phyloP scores from a whole-genome alignment of 2,329 filamentous ascomycete species.

The Pestalotiopsis sp. region DNA sequence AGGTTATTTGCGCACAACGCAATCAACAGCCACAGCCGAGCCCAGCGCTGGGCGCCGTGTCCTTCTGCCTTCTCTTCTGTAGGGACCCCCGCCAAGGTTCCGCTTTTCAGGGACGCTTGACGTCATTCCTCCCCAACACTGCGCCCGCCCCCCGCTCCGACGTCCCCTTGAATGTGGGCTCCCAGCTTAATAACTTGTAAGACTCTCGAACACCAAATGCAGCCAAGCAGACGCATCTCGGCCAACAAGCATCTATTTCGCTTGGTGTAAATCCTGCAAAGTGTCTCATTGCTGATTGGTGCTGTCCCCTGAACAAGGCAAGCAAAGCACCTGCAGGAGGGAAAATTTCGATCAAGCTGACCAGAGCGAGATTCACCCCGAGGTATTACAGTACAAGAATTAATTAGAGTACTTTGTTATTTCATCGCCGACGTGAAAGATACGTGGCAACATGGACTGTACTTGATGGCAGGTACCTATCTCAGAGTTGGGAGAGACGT shows the following conservation, averaged over 20 bases:
- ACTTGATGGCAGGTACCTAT: no score
- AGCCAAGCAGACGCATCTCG: neutral
- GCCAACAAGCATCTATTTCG: conserved; percentile 1
- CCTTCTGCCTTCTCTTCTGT: no score
- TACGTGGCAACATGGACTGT: no score
- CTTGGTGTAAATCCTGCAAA: neutral
- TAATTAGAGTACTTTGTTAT: neutral
- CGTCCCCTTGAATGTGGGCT: no score
- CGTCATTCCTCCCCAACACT: conserved; percentile 1
- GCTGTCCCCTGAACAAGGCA: neutral
- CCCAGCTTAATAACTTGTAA: no score
- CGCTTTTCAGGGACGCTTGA: conserved; percentile 14
- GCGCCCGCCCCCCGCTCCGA: neutral
- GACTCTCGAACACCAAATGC: neutral
- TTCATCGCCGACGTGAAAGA: no score
- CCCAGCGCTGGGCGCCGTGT: neutral
- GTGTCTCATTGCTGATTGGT: conserved; percentile 5
- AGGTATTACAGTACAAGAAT: neutral
- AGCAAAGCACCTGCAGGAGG: neutral
- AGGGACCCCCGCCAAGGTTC: conserved; percentile 7
- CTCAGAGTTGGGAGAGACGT: no score
- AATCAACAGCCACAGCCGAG: neutral
- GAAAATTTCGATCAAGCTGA: neutral
- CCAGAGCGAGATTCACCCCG: neutral
- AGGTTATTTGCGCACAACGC: neutral